Evolutionary conservation across 129 eudicot genomes (phyloP).

Genomic region (Lactuca sativa): DNA sequence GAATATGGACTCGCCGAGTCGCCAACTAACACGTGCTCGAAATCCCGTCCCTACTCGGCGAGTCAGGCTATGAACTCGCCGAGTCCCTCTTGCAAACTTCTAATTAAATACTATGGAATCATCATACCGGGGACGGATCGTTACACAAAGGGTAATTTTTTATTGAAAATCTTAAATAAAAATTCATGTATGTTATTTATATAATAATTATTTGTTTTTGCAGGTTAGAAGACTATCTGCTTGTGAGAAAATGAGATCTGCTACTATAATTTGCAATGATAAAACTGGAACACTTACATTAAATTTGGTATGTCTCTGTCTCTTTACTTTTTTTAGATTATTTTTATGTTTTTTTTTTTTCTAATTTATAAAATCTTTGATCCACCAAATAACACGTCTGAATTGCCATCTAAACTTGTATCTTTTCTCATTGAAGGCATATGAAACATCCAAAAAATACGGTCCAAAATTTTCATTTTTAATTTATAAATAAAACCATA

Average conservation of each 20-base stretch:
- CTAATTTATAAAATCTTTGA: slow-evolving; percentile 12
- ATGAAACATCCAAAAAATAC: too few species aligned
- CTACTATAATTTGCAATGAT: slow-evolving; percentile 97
- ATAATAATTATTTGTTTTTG: slow-evolving; percentile 8
- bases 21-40: too few species aligned
- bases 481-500: too few species aligned
- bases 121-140: too few species aligned
- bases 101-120: too few species aligned
- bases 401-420: slow-evolving; percentile 42
- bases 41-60: too few species aligned
- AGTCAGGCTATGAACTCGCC: too few species aligned
- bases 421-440: slow-evolving; percentile 74
- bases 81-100: too few species aligned
- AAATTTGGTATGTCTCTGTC: slow-evolving; percentile 51
- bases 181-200: not conserved
- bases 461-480: too few species aligned
- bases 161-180: not conserved
- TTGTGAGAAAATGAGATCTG: slow-evolving; percentile 99
- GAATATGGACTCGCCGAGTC: too few species aligned
- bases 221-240: slow-evolving; percentile 99
- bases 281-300: slow-evolving; percentile 96
- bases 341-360: slow-evolving; percentile 9
- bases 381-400: slow-evolving; percentile 53
- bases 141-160: too few species aligned
- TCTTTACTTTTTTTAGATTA: not conserved